Evolutionary conservation across 2,329 filamentous ascomycete genomes (phyloP).

Genomic region (Aspergillus ustus): DNA sequence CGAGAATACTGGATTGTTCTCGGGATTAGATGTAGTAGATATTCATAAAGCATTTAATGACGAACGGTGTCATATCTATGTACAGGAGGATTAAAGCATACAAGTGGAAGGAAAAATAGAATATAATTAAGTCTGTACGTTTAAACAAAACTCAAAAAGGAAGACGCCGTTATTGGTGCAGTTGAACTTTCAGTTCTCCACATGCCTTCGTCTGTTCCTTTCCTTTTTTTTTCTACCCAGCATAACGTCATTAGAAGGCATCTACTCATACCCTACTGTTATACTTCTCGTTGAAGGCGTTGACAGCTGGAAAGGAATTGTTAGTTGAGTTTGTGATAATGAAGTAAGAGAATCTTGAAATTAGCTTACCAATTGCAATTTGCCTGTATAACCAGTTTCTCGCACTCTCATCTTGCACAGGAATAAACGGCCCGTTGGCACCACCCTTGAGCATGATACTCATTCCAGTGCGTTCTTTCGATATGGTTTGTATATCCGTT

Average conservation of each 20-base stretch:
- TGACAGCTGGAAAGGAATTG: slow-evolving; percentile 54
- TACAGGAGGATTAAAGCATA: neutral
- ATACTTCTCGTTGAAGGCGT: slow-evolving; percentile 70
- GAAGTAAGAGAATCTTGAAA: neutral
- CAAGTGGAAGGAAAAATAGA: neutral
- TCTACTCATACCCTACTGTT: slow-evolving; percentile 41
- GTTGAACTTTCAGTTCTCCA: neutral
- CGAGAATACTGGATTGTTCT: neutral
- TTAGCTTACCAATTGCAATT: slow-evolving; percentile 60
- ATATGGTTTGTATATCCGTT: slow-evolving; percentile 95
- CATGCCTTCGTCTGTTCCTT: neutral
- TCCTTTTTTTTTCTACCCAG: neutral
- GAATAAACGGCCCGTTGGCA: slow-evolving; percentile 91
- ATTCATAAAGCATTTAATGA: neutral
- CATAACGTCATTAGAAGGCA: slow-evolving; percentile 18
- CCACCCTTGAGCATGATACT: slow-evolving; percentile 87
- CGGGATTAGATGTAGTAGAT: neutral
- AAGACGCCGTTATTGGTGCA: neutral
- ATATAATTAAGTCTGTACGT: slow-evolving; percentile 2
- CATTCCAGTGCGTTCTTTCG: slow-evolving; percentile 93
- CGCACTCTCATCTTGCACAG: slow-evolving; percentile 82
- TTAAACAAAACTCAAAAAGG: slow-evolving; percentile 1
- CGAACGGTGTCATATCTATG: neutral
- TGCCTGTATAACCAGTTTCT: slow-evolving; percentile 70
- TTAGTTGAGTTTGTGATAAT: slow-evolving; percentile 13